Percentiles rank a stretch among this genome's conserved stretches.
Conservation (phyloP, 129 eudicot genomes). For the Flaveria brownii region DNA sequence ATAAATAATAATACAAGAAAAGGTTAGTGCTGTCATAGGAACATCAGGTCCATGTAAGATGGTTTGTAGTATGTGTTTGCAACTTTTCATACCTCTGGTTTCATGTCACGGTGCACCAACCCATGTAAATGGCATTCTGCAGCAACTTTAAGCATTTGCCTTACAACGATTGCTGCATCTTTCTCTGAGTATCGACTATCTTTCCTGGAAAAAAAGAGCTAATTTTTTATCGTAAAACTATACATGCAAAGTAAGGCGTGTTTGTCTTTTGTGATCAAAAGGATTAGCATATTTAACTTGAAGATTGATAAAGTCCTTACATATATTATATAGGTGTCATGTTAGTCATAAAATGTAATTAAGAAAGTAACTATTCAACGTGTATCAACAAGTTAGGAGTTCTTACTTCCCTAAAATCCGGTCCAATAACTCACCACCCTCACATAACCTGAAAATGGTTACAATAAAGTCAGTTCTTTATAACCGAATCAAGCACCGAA, state of each 20-base stretch:
- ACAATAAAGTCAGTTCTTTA: conserved; percentile 13
- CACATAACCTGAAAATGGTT: conserved; percentile 70
- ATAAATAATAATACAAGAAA: neutral
- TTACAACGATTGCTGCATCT: conserved; percentile 91
- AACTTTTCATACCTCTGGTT: conserved; percentile 74
- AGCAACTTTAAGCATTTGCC: conserved; percentile 99
- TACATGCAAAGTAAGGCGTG: neutral
- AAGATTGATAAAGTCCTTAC: conserved; percentile 10
- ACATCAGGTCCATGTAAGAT: conserved; percentile 4
- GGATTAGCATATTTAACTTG: conserved; percentile 7
- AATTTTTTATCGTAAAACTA: conserved; percentile 7
- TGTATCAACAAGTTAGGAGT: conserved; percentile 18
- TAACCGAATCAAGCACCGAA: neutral
- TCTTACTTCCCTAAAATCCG: conserved; percentile 91
- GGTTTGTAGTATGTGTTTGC: neutral
- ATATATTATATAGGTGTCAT: neutral
- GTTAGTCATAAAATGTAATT: neutral
- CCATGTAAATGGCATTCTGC: conserved; percentile 98
- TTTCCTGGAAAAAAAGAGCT: conserved; percentile 57
- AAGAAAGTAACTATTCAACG: conserved; percentile 4
- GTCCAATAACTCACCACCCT: conserved; percentile 96
- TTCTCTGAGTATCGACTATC: conserved; percentile 95
- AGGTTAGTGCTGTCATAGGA: conserved; percentile 18
- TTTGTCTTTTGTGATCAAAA: conserved; percentile 21
- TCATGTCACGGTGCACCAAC: conserved; percentile 98